Base-by-base conservation (phyloP, 1,139 yeast species). In the Kodamaea fungicola region DNA sequence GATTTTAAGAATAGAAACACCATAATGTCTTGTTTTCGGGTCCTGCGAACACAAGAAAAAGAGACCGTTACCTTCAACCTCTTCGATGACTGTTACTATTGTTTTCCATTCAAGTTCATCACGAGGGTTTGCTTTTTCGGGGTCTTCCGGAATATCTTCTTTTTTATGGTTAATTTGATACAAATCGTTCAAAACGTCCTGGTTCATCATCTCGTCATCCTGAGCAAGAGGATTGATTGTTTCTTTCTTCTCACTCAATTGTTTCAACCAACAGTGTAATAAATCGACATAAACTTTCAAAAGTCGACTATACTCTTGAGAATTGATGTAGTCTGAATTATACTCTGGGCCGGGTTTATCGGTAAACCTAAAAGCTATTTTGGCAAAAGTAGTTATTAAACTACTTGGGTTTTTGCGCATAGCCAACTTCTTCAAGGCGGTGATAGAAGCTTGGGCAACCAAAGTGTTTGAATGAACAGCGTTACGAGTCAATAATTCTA, bases 1-100 rank as follows among this genome's bases (percentile, higher is more conserved):
- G 12, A 89, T 68, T 47, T 81, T 74, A 41, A 94, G 60, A 7
- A 94, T 80, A 12, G 82, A 74, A 4, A 90, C 70, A 1, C 95
- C 97, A 40, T 80, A 64, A 42, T 79, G 80, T 38, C 98, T 71
- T 9, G 87, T 74, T 28, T 76, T 71, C 26, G 86, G 74, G 50
- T 89, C 96, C 52, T 88, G 95, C 2, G 96, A 86, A 52, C 96
- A 88, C 23, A 94, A 66, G 54, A 94, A 92, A 55, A 87, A 92
- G 28, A 94, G 62, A 0, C 97, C 99, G 54, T 90, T 88, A 0
- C 98, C 97, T 61, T 94, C 98, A 7, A 90, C 85, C 47, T 90
- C 97, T 57, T 92, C 97, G 35, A 90, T 82, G 0, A 85, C 82
- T 0, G 95, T 83, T 48, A 87, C 80, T 30, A 87, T 79, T 28